Conservation (phyloP, 306 rosid species). For the Erythrophleum fordii region DNA sequence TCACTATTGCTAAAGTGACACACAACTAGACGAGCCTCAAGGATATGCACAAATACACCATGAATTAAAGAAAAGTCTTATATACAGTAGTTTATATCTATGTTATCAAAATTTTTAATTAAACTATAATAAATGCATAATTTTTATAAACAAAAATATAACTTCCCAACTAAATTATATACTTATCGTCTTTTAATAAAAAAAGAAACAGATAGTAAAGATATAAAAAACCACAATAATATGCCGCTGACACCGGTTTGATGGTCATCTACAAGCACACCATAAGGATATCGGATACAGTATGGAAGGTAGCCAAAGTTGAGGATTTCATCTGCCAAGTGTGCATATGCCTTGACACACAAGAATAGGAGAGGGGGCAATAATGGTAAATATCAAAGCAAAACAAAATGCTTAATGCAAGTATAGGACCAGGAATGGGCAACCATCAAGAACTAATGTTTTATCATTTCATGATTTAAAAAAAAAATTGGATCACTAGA, state of each 20-base stretch:
- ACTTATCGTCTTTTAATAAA: no score
- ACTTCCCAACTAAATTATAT: no score
- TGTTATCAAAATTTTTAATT: no score
- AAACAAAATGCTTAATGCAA: neutral
- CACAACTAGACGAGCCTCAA: neutral
- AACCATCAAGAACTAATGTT: neutral
- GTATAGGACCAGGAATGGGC: neutral
- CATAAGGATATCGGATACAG: neutral
- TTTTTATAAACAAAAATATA: no score
- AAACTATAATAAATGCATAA: no score
- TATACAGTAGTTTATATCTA: no score
- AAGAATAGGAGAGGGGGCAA: neutral
- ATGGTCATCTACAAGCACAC: constrained; percentile 1
- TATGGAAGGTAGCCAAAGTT: neutral
- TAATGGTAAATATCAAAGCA: neutral
- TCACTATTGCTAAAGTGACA: neutral
- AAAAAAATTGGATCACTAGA: neutral
- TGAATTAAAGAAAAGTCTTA: no score
- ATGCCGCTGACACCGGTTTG: neutral
- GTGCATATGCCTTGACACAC: neutral
- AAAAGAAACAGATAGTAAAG: no score
- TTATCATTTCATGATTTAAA: neutral
- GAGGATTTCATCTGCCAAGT: neutral
- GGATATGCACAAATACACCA: no score
- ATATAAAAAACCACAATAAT: no score